Evolutionary conservation across 2,329 filamentous ascomycete genomes (phyloP).

Genomic region (Phialemonium atrogriseum): DNA sequence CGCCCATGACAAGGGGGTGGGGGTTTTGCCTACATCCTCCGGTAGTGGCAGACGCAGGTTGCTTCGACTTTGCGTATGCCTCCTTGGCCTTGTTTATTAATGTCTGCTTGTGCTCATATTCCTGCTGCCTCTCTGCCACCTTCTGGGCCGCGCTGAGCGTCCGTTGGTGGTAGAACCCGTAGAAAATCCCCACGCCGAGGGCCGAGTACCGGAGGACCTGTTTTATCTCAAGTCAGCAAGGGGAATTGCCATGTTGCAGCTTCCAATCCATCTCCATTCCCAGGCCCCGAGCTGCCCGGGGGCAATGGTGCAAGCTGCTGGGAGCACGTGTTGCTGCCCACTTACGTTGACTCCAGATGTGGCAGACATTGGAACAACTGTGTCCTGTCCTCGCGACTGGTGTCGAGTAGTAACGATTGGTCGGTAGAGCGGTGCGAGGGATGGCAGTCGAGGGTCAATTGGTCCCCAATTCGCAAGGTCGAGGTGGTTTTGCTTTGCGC

Average conservation of each 20-base stretch:
- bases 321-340: too few relatives aligned
- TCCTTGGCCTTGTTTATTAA: constrained; percentile 91
- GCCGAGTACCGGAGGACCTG: constrained; percentile 97
- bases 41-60: constrained; percentile 30
- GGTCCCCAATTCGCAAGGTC: constrained; percentile 13
- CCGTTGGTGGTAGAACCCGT: constrained; percentile 91
- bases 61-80: constrained; percentile 74
- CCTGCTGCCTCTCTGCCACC: constrained; percentile 61
- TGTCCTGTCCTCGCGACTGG: constrained; percentile 6
- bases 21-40: constrained; percentile 22
- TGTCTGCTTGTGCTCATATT: constrained; percentile 84
- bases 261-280: too few relatives aligned
- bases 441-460: constrained; percentile 16
- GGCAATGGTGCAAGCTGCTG: too few relatives aligned
- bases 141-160: constrained; percentile 66
- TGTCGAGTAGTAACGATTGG: constrained; percentile 7
- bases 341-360: constrained; percentile 23
- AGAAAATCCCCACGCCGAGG: constrained; percentile 84
- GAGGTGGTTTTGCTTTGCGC: constrained; percentile 7
- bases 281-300: constrained; percentile 2
- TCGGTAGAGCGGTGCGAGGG: constrained; percentile 7
- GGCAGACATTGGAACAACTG: constrained; percentile 18
- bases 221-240: neutral
- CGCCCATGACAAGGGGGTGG: too few relatives aligned
- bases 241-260: too few relatives aligned